These are phyloP conservation scores for Knoxdaviesia capensis DNA, from an alignment of 2,329 filamentous ascomycete genomes.

Conservation along the genomic window DNA sequence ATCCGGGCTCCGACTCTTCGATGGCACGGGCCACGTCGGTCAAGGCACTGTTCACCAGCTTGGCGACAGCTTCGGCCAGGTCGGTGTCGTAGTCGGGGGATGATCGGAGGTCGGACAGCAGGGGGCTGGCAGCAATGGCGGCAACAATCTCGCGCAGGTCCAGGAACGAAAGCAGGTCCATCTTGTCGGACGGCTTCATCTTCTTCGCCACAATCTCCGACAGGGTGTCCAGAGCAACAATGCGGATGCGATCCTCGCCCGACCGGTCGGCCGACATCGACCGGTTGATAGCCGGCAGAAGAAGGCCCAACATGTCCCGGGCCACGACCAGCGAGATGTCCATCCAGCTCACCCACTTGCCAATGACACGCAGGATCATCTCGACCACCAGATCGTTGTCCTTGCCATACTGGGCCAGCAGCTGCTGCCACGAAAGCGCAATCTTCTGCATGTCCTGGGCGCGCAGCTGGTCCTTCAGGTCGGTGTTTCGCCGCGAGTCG, in stretches of 20 bases:
- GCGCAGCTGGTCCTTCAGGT: conserved; percentile 79
- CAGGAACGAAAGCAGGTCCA: conserved; percentile 79
- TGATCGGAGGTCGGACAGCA: conserved; percentile 56
- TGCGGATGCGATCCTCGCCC: conserved; percentile 59
- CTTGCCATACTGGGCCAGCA: conserved; percentile 57
- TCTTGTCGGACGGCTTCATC: conserved; percentile 87
- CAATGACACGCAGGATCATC: conserved; percentile 76
- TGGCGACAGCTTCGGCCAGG: conserved; percentile 83
- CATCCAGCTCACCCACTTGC: conserved; percentile 97
- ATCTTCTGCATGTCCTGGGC: conserved; percentile 77
- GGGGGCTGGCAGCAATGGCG: conserved; percentile 67
- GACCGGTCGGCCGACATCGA: conserved; percentile 25
- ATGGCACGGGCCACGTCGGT: conserved; percentile 74
- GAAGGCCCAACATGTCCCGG: conserved; percentile 61
- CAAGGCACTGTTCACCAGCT: conserved; percentile 79
- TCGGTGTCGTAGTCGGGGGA: conserved; percentile 87
- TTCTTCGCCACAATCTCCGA: conserved; percentile 96
- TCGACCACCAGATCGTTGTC: conserved; percentile 58
- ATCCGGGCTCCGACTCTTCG: conserved; percentile 42
- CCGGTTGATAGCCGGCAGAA: conserved; percentile 77
- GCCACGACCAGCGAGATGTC: conserved; percentile 90
- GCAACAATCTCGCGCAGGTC: conserved; percentile 71
- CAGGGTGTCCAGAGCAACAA: conserved; percentile 84
- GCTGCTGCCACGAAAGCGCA: conserved; percentile 76
- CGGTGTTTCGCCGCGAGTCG: conserved; percentile 69